Conservation (phyloP, 495 filamentous ascomycete species). For the Tuber microsphaerosporum region DNA sequence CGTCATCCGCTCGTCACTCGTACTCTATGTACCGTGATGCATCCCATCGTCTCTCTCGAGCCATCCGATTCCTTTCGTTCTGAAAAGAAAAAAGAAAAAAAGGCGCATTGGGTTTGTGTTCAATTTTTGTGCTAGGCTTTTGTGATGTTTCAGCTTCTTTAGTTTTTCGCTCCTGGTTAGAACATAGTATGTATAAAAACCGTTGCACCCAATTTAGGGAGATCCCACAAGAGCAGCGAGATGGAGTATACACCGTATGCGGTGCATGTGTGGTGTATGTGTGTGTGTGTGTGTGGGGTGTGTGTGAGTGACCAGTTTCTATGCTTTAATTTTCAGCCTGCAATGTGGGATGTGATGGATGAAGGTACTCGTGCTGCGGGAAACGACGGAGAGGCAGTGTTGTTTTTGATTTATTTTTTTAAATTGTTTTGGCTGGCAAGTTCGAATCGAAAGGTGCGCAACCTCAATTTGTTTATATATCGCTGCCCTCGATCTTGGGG, state of each 20-base stretch:
- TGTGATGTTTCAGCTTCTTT: not conserved
- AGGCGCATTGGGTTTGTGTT: not conserved
- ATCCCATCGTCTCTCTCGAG: not conserved
- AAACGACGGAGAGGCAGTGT: not conserved
- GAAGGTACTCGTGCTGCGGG: not conserved
- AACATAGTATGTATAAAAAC: not conserved
- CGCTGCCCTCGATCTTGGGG: not conserved
- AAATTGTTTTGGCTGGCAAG: not conserved
- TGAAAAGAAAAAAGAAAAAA: not conserved
- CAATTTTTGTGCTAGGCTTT: not conserved
- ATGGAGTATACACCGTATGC: not conserved
- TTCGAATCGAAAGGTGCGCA: not conserved
- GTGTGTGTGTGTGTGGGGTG: too few species aligned
- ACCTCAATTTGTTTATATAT: constrained; percentile 4
- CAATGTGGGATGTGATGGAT: not conserved
- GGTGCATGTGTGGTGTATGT: not conserved
- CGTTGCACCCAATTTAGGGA: not conserved
- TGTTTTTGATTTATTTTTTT: not conserved
- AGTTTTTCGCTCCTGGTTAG: not conserved
- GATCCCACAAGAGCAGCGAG: constrained; percentile 2
- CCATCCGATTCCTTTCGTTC: not conserved
- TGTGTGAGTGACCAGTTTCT: not conserved
- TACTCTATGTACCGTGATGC: not conserved
- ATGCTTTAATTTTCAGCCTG: not conserved
- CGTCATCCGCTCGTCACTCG: not conserved